Base-by-base conservation (phyloP, 768 basidiomycete species). In the Chlorophyllum brunneum region DNA sequence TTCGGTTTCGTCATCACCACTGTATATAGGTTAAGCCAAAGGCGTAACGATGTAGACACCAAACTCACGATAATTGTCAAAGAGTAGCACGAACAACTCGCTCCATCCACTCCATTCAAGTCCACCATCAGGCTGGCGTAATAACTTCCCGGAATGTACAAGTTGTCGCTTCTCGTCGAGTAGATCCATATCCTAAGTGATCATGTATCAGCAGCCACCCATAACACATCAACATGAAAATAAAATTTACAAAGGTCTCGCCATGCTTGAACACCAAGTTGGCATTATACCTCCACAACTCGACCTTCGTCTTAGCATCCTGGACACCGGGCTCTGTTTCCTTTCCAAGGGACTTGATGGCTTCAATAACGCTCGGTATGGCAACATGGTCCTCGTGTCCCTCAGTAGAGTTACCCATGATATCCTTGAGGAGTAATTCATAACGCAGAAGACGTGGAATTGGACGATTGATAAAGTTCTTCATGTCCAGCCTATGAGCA, bases 381-480 rank as follows among this genome's bases (percentile, higher is more conserved):
- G 82, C 79, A 16, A 87, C 80, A 2, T 78, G 74, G 65, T 97
- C 94, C n/a, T 89, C 86, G 59, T 95, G 87, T 2, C 77, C 81
- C 7, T 75, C 67, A 0, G 83, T 80, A 0, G 91, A 83, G 57
- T 86, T 84, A 16, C 93, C 87, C 56, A 86, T 70, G 57, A 98
- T 88, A 27, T 80, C 77, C 57, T 86, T 87, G 55, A 98, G 70
- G 15, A 98, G 75, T 1, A 98, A 75, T 57, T 90, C 86, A 64
- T 98, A 98, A 42, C 95, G 88, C 36, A 94, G 73, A 30, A 95
- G 70, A 38, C 95, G 85, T 54, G 92, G 90, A 57, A 95, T 94
- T 1, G 95, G 92, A 31, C 93, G 84, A 60, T 91, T 85, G 62
- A 95, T 88, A 70, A 98, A 99, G 59, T 78, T 86, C 65, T 95